Base-by-base conservation (phyloP, 1,284 basidiomycete species). In the Leccinum griseonigrum region DNA sequence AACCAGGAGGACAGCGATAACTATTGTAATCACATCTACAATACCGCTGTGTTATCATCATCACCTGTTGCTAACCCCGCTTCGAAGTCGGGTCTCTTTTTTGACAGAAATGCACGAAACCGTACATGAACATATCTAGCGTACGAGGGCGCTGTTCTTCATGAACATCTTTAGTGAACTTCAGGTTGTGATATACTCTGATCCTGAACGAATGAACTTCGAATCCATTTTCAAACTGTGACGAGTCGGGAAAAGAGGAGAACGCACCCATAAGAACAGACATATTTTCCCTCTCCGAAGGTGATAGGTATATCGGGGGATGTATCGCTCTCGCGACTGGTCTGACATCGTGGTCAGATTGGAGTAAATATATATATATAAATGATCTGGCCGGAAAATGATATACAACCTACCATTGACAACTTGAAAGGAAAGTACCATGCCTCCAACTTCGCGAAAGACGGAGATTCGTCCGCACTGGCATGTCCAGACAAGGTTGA, bases 201-300 rank as follows among this genome's bases (percentile, higher is more conserved):
- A 91, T 81, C 54, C 88, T 83, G 72, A 92, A 92, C 0, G 90
- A 92, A 71, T 92, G 89, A 2, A 80, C 81, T 69, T 88, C 84
- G 1, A 85, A 84, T 9, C 91, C 85, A 75, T 94, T 81, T 56
- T 91, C 87, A 62, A 92, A 92, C 58, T 92, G 86, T 0, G 87
- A 78, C 0, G 94, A 95, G 70, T 98, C 96, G 0, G 97, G 96
- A 70, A 98, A 95, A 0, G 94, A 88, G 0, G 93, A 95, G 77
- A 98, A 98, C 6, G 95, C 22, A 52, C 1, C 32, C 29, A 28
- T 1, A 22, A 43, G 58, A 54, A 81, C 91, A 69, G 48, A 95
- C 94, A 97, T 90, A 70, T 96, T 97, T 68, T 91, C 92, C 64
- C 79, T 83, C 75, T 91, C 94, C 43, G 78, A 79, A 65, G 81